Evolutionary conservation across 129 eudicot genomes (phyloP).

Genomic region (Apium graveolens): DNA sequence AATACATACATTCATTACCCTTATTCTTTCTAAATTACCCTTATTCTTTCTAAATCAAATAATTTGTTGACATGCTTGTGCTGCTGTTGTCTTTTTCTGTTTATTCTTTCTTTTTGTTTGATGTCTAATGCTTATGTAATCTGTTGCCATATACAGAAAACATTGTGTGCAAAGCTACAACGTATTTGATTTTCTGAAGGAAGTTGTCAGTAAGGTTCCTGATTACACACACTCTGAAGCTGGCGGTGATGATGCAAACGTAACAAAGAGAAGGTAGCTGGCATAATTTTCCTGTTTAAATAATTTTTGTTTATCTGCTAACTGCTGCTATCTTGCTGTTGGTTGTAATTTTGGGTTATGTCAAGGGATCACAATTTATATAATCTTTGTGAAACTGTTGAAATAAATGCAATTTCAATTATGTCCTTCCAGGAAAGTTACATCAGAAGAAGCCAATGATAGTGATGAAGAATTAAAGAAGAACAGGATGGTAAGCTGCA

Average conservation of each 20-base stretch:
- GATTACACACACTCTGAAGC: constrained; percentile 91
- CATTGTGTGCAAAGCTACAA: constrained; percentile 88
- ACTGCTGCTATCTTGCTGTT: neutral
- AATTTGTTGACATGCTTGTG: neutral
- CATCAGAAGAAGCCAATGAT: constrained; percentile 52
- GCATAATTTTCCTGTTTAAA: neutral
- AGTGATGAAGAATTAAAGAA: constrained; percentile 84
- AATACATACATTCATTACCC: neutral
- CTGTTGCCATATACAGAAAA: constrained; percentile 41
- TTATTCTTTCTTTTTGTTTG: neutral
- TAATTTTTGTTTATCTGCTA: neutral
- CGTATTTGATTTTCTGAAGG: constrained; percentile 87
- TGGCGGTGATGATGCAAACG: constrained; percentile 47
- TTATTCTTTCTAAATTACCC: neutral
- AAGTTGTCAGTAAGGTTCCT: constrained; percentile 92
- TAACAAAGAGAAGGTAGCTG: constrained; percentile 62
- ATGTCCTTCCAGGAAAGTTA: constrained; percentile 51
- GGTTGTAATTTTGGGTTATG: neutral
- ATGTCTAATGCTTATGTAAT: neutral
- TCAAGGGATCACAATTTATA: neutral
- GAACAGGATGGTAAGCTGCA: constrained; percentile 54
- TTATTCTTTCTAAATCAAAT: neutral
- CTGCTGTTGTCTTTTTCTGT: neutral
- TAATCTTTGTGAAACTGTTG: neutral
- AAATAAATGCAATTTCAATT: neutral